Conservation (phyloP, 129 eudicot genomes). For the Pulicaria dysenterica region DNA sequence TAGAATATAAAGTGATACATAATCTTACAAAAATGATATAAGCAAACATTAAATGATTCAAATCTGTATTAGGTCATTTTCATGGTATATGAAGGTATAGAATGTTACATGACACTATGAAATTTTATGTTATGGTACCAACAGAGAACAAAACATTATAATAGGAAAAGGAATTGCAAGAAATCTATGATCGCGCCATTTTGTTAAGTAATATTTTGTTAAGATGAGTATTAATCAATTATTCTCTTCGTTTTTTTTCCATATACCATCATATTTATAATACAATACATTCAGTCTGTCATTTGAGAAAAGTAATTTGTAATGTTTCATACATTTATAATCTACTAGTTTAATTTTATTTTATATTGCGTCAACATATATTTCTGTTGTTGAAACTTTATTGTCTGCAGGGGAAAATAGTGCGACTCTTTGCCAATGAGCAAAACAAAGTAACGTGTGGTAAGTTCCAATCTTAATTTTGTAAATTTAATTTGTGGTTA, state of each 20-base stretch:
- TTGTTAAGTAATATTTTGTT: too few relatives aligned
- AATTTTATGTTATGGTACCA: background rate
- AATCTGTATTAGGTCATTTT: background rate
- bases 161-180: too few relatives aligned
- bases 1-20: background rate
- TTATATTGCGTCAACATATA: background rate
- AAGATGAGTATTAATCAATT: too few relatives aligned
- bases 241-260: too few relatives aligned
- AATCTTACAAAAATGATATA: background rate
- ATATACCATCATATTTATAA: too few relatives aligned
- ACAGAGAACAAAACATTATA: too few relatives aligned
- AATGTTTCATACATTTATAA: too few relatives aligned
- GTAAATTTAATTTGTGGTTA: background rate
- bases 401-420: slow-evolving; percentile 64
- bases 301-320: too few relatives aligned
- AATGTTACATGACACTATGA: background rate
- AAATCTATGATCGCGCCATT: too few relatives aligned
- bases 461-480: slow-evolving; percentile 31
- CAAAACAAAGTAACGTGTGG: slow-evolving; percentile 90
- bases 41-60: background rate
- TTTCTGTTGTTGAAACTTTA: background rate
- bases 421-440: slow-evolving; percentile 77
- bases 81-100: background rate
- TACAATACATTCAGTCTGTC: too few relatives aligned
- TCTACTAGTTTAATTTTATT: too few relatives aligned